Conservation (phyloP, 129 eudicot species). For the Escallonia herrerae region DNA sequence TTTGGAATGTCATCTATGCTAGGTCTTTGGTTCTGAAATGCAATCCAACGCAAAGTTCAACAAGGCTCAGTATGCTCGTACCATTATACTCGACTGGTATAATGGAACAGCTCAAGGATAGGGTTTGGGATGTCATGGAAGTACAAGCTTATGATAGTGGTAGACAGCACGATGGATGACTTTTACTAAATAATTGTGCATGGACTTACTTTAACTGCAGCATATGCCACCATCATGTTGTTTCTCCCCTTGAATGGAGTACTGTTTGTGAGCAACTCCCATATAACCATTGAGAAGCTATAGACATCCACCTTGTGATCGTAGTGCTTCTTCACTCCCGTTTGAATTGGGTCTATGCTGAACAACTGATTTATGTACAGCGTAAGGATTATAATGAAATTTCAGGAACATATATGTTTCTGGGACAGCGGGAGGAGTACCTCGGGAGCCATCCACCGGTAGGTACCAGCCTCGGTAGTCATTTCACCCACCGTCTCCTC, state of each 20-base stretch:
- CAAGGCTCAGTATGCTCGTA: too few relatives aligned
- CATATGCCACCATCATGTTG: conserved; percentile 36
- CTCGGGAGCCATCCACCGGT: conserved; percentile 62
- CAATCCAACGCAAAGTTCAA: too few relatives aligned
- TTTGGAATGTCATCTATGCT: conserved; percentile 28
- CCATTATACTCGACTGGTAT: too few relatives aligned
- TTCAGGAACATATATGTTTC: not conserved
- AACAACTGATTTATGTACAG: conserved; percentile 26
- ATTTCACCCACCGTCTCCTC: conserved; percentile 37
- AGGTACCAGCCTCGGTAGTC: conserved; percentile 45
- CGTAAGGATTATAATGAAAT: not conserved
- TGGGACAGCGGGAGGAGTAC: conserved; percentile 5
- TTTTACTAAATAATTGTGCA: not conserved
- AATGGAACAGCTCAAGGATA: too few relatives aligned
- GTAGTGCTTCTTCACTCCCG: conserved; percentile 28
- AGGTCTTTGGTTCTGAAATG: conserved; percentile 34
- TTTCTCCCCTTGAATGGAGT: conserved; percentile 37
- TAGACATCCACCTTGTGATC: conserved; percentile 48
- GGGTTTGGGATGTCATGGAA: too few relatives aligned
- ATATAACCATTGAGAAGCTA: conserved; percentile 42
- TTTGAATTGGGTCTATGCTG: conserved; percentile 14
- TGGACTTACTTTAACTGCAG: conserved; percentile 28
- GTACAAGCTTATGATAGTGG: not conserved
- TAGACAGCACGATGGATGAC: not conserved
- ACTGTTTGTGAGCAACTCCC: conserved; percentile 41